Evolutionary conservation across 768 basidiomycete genomes (phyloP), one percentile per base, ranked within the genome.

Genomic region (Phylloporus arenicola): DNA sequence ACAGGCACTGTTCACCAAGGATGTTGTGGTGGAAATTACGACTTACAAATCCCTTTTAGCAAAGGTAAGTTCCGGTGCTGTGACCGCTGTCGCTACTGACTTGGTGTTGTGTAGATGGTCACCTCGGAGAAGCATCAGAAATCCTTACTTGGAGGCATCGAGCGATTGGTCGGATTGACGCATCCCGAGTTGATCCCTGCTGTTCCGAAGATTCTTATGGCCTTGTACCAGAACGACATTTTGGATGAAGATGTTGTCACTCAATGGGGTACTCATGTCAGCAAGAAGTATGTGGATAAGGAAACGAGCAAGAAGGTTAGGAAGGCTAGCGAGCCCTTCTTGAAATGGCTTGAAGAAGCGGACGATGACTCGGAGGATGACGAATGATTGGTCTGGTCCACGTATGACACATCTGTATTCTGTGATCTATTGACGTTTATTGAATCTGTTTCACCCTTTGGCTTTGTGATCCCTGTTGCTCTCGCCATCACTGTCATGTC

Each of bases 41-140:
- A 74, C 73, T 29, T 90, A 88, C 60, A 76, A 78, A 2, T 68
- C 86, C 6, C 64, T 98, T 6, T 77, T 97, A 47, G 76, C 74
- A 48, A 93, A 92, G 78, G 92, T 46, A n/a, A 22, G 47, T 38
- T 33, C n/a, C 3, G 35, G 40, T 7, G 8, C 42, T 29, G 6
- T 6, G 7, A 30, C 29, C 1, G 31, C 13, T 1, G 12, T 6
- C 16, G 47, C 27, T 7, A 25, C 54, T 53, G 38, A 55, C 63
- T 12, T 52, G 33, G 27, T 5, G 45, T 44, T 20, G 43, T 30
- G 13, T 50, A 94, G 91, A 80, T 94, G 78, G 83, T 89, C 43
- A 86, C 86, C 0, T 86, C 87, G 2, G 95, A 98, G 75, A 97
- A 93, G 68, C 90, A 95, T 61, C 92, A 96, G 68, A 99, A 98